phyloP scores from a whole-genome alignment of 257 asterid species.

The Capsicum rhomboideum region DNA sequence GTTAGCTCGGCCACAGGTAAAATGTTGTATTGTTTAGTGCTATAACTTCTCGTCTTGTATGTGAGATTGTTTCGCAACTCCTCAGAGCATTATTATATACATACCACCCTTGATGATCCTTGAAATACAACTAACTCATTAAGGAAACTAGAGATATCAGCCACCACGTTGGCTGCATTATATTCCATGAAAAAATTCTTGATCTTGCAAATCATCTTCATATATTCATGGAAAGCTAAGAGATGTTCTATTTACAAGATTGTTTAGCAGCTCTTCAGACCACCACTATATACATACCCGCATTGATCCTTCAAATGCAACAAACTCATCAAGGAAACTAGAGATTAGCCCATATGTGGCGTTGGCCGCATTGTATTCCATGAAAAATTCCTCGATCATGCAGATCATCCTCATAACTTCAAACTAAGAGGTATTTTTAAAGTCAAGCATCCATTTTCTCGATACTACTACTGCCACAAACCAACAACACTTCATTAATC shows the following conservation, averaged over 20 bases:
- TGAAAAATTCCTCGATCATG: neutral
- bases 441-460: neutral
- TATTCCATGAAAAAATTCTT: neutral
- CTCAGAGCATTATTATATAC: neutral
- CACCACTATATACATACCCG: neutral
- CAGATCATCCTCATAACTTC: neutral
- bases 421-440: neutral
- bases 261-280: neutral
- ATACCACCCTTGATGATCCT: neutral
- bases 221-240: neutral
- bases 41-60: neutral
- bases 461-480: constrained; percentile 23
- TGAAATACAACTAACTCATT: neutral
- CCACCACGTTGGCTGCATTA: neutral
- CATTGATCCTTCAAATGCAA: neutral
- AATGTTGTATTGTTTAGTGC: neutral
- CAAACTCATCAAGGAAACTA: too few relatives aligned
- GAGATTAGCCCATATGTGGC: too few relatives aligned
- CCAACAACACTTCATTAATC: constrained; percentile 28
- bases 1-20: neutral
- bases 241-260: neutral
- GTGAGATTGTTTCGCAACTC: neutral
- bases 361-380: neutral
- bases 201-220: neutral
- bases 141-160: neutral